These are phyloP conservation scores for Saccharum officinarum DNA, from an alignment of 176 grass and related monocot species.

Conservation along the genomic window DNA sequence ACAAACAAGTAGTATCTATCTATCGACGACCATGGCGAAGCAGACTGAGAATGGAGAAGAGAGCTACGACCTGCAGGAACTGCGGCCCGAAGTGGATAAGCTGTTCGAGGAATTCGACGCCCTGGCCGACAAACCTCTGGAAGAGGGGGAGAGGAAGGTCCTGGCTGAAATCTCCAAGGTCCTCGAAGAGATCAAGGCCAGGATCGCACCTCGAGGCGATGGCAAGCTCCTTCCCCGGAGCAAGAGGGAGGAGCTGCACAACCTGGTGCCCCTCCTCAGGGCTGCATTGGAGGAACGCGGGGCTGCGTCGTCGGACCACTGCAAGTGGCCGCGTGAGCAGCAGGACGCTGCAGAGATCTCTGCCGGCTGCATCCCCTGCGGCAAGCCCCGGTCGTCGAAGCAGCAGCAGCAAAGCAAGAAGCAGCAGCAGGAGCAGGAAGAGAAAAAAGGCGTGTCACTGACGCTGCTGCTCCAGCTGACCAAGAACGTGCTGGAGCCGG, in stretches of 20 bases:
- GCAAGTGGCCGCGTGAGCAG: background rate
- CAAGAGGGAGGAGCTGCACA: background rate
- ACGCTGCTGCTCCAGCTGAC: conserved; percentile 20
- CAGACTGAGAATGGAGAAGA: background rate
- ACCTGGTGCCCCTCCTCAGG: background rate
- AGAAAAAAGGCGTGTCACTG: background rate
- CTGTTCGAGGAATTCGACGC: background rate
- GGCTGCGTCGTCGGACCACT: too few relatives aligned
- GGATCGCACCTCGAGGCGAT: background rate
- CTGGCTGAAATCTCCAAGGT: background rate
- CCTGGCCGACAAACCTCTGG: background rate
- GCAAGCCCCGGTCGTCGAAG: background rate
- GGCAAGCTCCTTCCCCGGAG: background rate
- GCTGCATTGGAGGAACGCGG: background rate
- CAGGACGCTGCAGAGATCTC: background rate
- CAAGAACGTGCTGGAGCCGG: background rate
- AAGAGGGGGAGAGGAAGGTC: background rate
- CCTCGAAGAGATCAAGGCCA: background rate
- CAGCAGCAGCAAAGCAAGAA: background rate
- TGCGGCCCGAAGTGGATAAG: background rate
- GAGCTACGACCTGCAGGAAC: background rate
- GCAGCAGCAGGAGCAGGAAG: background rate
- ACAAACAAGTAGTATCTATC: too few relatives aligned
- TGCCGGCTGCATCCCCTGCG: conserved; percentile 38
- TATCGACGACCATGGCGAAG: background rate